phyloP scores from a whole-genome alignment of 2,329 filamentous ascomycete genomes.

The Huntiella omanensis region DNA sequence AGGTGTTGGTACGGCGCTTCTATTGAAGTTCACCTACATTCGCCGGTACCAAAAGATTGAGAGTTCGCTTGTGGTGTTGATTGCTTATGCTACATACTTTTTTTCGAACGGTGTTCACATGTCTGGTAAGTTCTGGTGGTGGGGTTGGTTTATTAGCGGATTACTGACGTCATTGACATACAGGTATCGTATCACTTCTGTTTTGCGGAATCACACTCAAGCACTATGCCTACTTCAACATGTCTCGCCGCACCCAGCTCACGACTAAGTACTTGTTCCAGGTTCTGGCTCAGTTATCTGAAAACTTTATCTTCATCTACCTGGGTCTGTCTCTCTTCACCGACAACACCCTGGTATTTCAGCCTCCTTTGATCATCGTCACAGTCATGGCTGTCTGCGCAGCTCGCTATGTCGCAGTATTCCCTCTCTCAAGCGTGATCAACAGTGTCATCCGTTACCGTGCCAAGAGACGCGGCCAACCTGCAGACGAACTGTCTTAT shows the following conservation, averaged over 20 bases:
- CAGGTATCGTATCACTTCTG: conserved; percentile 78
- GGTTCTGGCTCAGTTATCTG: conserved; percentile 79
- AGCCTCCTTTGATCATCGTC: conserved; percentile 86
- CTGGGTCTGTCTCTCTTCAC: conserved; percentile 89
- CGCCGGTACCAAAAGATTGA: conserved; percentile 89
- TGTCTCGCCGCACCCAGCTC: conserved; percentile 91
- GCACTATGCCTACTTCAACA: conserved; percentile 99
- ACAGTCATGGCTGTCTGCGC: conserved; percentile 82
- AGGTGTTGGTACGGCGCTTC: conserved; percentile 69
- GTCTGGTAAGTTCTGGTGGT: conserved; percentile 50
- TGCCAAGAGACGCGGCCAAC: conserved; percentile 50
- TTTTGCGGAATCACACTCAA: conserved; percentile 98
- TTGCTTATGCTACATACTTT: conserved; percentile 93
- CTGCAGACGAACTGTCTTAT: conserved; percentile 75
- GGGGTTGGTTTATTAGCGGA: background rate
- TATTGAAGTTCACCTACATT: conserved; percentile 88
- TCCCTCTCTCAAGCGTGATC: conserved; percentile 73
- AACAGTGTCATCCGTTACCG: conserved; percentile 87
- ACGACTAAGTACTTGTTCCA: conserved; percentile 97
- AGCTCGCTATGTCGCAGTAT: conserved; percentile 84
- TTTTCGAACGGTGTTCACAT: conserved; percentile 91
- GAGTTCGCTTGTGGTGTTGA: conserved; percentile 81
- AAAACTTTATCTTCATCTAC: conserved; percentile 99
- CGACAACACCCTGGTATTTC: conserved; percentile 71
- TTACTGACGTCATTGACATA: background rate